phyloP scores from a whole-genome alignment of 495 filamentous ascomycete genomes.

The Staphylotrichum longicolle region DNA sequence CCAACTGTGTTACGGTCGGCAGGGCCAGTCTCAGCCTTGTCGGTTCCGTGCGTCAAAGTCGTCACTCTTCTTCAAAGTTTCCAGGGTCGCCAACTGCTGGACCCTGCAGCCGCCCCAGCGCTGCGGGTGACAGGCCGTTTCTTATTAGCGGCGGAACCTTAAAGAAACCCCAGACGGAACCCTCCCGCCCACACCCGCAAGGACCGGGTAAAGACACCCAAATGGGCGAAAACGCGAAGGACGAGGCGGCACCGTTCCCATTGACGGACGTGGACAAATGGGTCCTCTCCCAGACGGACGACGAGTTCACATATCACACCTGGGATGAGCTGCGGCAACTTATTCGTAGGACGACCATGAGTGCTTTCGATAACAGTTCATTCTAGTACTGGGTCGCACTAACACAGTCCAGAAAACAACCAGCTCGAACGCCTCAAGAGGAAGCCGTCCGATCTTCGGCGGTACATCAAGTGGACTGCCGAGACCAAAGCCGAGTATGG shows the following conservation, averaged over 20 bases:
- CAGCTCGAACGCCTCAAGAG: slow-evolving; percentile 74
- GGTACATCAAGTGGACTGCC: slow-evolving; percentile 77
- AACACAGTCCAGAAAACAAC: slow-evolving; percentile 53
- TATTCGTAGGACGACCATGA: slow-evolving; percentile 53
- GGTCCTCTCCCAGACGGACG: slow-evolving; percentile 66
- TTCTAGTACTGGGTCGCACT: slow-evolving; percentile 12
- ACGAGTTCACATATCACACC: slow-evolving; percentile 63
- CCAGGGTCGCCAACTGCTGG: not conserved
- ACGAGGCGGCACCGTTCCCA: slow-evolving; percentile 52
- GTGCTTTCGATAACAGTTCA: no score
- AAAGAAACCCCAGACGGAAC: slow-evolving; percentile 12
- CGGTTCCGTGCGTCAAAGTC: not conserved
- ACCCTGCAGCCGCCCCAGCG: not conserved
- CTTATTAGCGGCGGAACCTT: slow-evolving; percentile 13
- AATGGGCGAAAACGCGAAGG: slow-evolving; percentile 31
- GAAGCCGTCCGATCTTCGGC: slow-evolving; percentile 76
- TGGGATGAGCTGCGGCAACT: slow-evolving; percentile 68
- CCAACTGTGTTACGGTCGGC: not conserved
- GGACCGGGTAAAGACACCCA: slow-evolving; percentile 19
- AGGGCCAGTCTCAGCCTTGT: not conserved
- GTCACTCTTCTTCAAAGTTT: not conserved
- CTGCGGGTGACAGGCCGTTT: not conserved
- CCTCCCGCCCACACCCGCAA: slow-evolving; percentile 1
- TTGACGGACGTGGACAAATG: slow-evolving; percentile 64
- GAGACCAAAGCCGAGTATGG: slow-evolving; percentile 71